phyloP scores from a whole-genome alignment of 2,329 filamentous ascomycete genomes.

The Pseudogymnoascus verrucosus region DNA sequence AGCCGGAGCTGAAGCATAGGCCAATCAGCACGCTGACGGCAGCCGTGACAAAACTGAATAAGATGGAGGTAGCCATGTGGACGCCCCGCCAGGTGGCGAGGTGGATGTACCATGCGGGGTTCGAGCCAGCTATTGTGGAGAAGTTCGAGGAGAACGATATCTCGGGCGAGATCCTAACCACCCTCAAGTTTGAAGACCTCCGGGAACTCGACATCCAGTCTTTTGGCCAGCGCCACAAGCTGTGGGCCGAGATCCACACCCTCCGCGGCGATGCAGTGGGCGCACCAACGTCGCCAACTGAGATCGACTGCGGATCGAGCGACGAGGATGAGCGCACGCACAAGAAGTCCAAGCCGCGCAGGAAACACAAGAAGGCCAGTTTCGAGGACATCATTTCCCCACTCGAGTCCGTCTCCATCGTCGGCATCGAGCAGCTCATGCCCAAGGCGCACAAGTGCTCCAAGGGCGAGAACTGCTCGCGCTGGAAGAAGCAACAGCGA shows the following conservation, averaged over 20 bases:
- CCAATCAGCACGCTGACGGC: conserved; percentile 49
- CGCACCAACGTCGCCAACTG: conserved; percentile 47
- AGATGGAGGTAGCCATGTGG: conserved; percentile 56
- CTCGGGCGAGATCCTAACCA: conserved; percentile 75
- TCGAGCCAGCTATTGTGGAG: conserved; percentile 69
- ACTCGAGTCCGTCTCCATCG: conserved; percentile 79
- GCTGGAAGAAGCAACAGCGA: conserved; percentile 72
- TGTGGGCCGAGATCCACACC: conserved; percentile 72
- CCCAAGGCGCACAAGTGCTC: conserved; percentile 77
- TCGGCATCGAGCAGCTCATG: conserved; percentile 82
- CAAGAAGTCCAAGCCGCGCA: conserved; percentile 21
- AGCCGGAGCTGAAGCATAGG: conserved; percentile 25
- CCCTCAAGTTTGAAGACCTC: conserved; percentile 84
- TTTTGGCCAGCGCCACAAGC: conserved; percentile 69
- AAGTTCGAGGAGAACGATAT: conserved; percentile 91
- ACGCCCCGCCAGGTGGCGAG: conserved; percentile 69
- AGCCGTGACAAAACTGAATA: conserved; percentile 49
- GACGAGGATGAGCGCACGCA: conserved; percentile 19
- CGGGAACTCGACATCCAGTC: conserved; percentile 74
- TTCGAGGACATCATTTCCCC: conserved; percentile 64
- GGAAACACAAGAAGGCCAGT: conserved; percentile 20
- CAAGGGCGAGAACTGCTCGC: conserved; percentile 79
- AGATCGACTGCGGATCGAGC: conserved; percentile 37
- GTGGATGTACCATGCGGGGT: conserved; percentile 78
- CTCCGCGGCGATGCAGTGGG: conserved; percentile 50